phyloP scores from a whole-genome alignment of 352 stramenopile genomes.

The Phytophthora macrochlamydospora region DNA sequence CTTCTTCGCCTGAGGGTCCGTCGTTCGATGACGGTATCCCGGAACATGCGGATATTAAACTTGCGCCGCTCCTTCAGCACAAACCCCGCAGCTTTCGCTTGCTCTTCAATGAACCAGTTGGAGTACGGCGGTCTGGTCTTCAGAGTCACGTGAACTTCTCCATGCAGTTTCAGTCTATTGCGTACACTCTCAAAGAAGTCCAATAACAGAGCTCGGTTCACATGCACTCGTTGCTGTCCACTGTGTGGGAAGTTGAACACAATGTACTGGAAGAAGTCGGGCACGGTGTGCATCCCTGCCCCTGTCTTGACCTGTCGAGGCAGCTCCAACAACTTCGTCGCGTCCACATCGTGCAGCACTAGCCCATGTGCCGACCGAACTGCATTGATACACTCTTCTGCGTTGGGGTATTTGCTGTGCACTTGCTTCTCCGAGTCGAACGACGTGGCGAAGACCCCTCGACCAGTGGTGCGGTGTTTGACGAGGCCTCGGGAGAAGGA shows the following conservation, averaged over 20 bases:
- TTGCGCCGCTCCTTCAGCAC: conserved; percentile 78
- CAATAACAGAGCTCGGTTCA: conserved; percentile 79
- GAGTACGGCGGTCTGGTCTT: conserved; percentile 89
- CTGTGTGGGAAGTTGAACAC: conserved; percentile 92
- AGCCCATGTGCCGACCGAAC: conserved; percentile 44
- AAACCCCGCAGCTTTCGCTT: conserved; percentile 70
- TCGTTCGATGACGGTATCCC: conserved; percentile 89
- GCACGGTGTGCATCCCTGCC: conserved; percentile 26
- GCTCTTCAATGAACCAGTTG: conserved; percentile 89
- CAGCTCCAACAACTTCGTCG: conserved; percentile 74
- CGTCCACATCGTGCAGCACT: conserved; percentile 83
- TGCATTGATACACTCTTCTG: conserved; percentile 65
- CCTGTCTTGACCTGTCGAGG: conserved; percentile 34
- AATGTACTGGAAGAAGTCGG: conserved; percentile 79
- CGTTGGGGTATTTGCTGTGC: conserved; percentile 80
- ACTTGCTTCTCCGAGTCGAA: conserved; percentile 76
- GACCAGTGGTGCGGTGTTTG: conserved; percentile 62
- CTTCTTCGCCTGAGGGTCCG: conserved; percentile 81
- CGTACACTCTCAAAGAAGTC: conserved; percentile 89
- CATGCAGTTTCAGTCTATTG: conserved; percentile 51
- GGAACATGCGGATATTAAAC: conserved; percentile 78
- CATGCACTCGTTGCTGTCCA: conserved; percentile 86
- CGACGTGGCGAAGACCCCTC: conserved; percentile 72
- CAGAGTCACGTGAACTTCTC: conserved; percentile 85
- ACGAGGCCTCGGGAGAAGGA: conserved; percentile 78